phyloP scores from a whole-genome alignment of 78 protist species.

The Chrysochromulina parva region DNA sequence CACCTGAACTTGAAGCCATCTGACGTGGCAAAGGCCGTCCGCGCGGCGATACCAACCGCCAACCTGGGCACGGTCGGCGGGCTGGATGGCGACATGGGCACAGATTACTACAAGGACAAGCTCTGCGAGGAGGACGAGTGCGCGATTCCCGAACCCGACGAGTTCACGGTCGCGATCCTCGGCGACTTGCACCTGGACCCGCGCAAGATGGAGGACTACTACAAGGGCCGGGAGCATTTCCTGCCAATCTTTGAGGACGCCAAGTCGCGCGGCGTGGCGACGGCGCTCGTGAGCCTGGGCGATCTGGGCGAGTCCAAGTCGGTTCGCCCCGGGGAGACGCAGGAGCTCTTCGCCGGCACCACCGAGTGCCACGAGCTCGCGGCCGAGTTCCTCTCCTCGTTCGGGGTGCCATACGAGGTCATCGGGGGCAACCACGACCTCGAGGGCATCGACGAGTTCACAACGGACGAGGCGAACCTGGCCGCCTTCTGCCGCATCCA shows the following conservation, averaged over 20 bases:
- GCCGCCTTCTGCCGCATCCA: not conserved
- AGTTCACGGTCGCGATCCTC: conserved; percentile 24
- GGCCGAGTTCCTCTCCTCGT: conserved; percentile 27
- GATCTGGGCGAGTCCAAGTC: conserved; percentile 42
- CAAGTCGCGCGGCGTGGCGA: not conserved
- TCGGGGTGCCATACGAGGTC: conserved; percentile 46
- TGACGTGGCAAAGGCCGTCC: too few species aligned
- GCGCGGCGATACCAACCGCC: too few species aligned
- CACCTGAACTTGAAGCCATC: too few species aligned
- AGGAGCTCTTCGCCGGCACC: conserved; percentile 31
- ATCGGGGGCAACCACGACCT: conserved; percentile 37
- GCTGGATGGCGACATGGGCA: too few species aligned
- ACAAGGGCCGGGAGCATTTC: not conserved
- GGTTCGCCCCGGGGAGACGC: not conserved
- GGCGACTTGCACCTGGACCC: conserved; percentile 38
- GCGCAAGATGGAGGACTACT: conserved; percentile 33
- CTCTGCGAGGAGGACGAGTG: not conserved
- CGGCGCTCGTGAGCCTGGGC: conserved; percentile 24
- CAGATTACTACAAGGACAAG: not conserved
- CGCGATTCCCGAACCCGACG: not conserved
- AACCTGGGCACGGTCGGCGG: too few species aligned
- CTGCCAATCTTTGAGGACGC: conserved; percentile 2
- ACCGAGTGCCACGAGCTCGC: conserved; percentile 33
- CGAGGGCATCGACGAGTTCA: conserved; percentile 45
- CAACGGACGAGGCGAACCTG: conserved; percentile 20